Evolutionary conservation across 2,329 filamentous ascomycete genomes (phyloP), one percentile per base, ranked within the genome.

Genomic region (Fusarium udum): DNA sequence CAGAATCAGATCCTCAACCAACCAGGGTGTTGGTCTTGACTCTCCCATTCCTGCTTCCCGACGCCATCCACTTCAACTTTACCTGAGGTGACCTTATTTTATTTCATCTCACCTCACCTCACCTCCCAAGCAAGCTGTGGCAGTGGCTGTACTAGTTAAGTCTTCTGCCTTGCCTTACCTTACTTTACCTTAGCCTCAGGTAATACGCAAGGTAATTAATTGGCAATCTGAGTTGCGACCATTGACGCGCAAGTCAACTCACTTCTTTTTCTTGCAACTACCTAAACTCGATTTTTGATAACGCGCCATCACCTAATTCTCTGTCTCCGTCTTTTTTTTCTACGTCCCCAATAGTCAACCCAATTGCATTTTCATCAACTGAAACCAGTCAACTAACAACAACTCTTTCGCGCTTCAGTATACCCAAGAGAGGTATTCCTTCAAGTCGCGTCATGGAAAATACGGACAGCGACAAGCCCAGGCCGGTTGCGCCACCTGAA

Each of bases 1-100:
- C 76, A 75, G 73, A 77, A 69, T 74, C 71, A 74, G 69, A 78
- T 78, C 56, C 64, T 78, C 67, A 70, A 67, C 76, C 76, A 78
- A 78, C 76, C 76, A 78, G 76, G 71, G 61, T 76, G 45, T 73
- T 55, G 52, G 51, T 69, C 73, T 64, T 67, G 57, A 60, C 58
- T 73, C 61, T 73, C 64, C 75, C 75, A 78, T 78, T 78, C 76
- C 76, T 77, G 71, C 58, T 74, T 73, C 58, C 67, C 43, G 36
- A 61, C 62, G 31, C 61, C 66, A 70, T 70, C 66, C 67, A 66
- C 66, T 70, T 55, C 49, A 40, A 57, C 42, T 55, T 62, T 67
- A 60, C 62, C 45, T 67, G 63, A 67, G 49, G 31, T 69, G 51
- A 61, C 61, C 43, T 51, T 55, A 49, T 32, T 36, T 64, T 60